Conservation (phyloP, 768 basidiomycete genomes). For the Steccherinum ochraceum region DNA sequence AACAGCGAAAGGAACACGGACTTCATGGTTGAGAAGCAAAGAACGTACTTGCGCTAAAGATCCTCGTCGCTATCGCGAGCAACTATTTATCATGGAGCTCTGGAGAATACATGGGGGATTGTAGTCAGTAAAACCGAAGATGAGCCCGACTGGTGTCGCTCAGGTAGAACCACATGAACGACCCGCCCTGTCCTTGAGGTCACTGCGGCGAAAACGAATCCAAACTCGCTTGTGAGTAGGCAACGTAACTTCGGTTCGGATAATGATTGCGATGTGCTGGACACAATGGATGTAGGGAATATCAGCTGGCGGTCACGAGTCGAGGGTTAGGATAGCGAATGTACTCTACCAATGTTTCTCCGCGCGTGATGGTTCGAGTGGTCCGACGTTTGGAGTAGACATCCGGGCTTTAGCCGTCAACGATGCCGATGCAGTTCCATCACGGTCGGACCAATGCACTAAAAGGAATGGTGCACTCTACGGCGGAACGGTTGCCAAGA, state of each 20-base stretch:
- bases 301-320: too few species aligned
- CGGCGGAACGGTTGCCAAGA: too few species aligned
- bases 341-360: too few species aligned
- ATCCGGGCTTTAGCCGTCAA: background rate
- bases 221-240: too few species aligned
- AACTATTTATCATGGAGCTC: background rate
- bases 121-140: background rate
- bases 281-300: too few species aligned
- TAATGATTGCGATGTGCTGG: too few species aligned
- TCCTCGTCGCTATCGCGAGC: background rate
- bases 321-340: too few species aligned
- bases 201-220: background rate
- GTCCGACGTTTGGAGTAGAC: background rate
- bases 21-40: conserved; percentile 16
- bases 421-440: too few species aligned
- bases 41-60: background rate
- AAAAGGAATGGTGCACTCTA: too few species aligned
- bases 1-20: conserved; percentile 15
- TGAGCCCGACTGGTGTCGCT: background rate
- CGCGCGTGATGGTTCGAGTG: background rate
- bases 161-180: background rate
- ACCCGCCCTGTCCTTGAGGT: background rate
- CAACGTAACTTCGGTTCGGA: background rate
- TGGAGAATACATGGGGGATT: background rate
- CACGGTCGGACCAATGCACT: too few species aligned